phyloP scores from a whole-genome alignment of 2,329 filamentous ascomycete genomes.

The Alternaria tenuissima region DNA sequence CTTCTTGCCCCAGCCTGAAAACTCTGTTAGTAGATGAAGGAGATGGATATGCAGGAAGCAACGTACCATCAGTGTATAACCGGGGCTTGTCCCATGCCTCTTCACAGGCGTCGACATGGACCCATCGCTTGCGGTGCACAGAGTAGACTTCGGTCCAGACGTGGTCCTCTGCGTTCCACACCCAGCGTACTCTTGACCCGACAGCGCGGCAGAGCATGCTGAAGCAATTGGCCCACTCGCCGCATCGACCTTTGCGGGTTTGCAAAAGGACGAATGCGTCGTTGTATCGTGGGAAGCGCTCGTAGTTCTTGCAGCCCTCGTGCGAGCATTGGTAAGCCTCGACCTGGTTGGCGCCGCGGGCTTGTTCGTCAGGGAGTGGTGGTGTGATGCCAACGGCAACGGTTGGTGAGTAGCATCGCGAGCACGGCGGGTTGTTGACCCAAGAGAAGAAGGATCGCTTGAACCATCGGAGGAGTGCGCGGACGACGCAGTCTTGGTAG shows the following conservation, averaged over 20 bases:
- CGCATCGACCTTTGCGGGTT: constrained; percentile 83
- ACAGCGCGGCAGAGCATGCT: constrained; percentile 96
- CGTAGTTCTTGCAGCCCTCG: constrained; percentile 75
- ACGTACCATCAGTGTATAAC: constrained; percentile 83
- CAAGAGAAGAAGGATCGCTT: constrained; percentile 94
- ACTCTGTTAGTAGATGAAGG: constrained; percentile 17
- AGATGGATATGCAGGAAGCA: background rate
- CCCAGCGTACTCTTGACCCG: constrained; percentile 90
- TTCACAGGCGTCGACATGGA: constrained; percentile 96
- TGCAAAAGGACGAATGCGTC: constrained; percentile 94
- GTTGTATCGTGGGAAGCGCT: constrained; percentile 92
- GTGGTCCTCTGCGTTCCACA: constrained; percentile 97
- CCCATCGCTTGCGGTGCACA: constrained; percentile 89
- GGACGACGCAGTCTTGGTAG: constrained; percentile 95
- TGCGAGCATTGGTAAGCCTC: constrained; percentile 90
- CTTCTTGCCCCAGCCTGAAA: constrained; percentile 85
- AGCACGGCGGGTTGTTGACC: constrained; percentile 93
- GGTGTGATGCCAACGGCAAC: constrained; percentile 83
- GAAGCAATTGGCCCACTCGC: constrained; percentile 99
- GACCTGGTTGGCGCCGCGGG: constrained; percentile 84
- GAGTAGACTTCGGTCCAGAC: constrained; percentile 99
- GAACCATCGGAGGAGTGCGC: constrained; percentile 93
- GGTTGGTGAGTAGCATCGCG: constrained; percentile 81
- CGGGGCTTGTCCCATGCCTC: constrained; percentile 94
- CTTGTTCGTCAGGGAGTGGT: constrained; percentile 87